Percentiles rank a stretch among this genome's conserved stretches.
phyloP scores from a whole-genome alignment of 1,139 yeast species.

The Hansenula lynferdii region DNA sequence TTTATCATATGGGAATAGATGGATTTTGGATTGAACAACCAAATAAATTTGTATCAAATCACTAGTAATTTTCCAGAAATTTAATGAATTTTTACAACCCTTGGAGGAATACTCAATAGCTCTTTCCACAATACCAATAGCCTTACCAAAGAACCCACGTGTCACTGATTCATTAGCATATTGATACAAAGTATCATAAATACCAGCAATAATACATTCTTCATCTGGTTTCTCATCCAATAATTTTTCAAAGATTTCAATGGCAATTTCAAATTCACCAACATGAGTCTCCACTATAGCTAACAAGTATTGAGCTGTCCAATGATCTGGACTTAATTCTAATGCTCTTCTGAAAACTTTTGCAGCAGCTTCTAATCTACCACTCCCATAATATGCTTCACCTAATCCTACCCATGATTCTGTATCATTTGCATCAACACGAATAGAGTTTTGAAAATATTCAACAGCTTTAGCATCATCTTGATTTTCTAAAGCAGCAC shows the following conservation, averaged over 20 bases:
- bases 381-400: constrained; percentile 83
- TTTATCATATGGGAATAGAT: constrained; percentile 39
- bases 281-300: constrained; percentile 55
- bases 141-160: constrained; percentile 65
- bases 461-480: constrained; percentile 80
- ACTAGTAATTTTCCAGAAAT: constrained; percentile 48
- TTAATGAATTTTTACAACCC: constrained; percentile 34
- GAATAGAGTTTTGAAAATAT: constrained; percentile 81
- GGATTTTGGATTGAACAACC: constrained; percentile 40
- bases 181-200: constrained; percentile 52
- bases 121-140: constrained; percentile 44
- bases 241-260: constrained; percentile 37
- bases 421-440: constrained; percentile 60
- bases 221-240: constrained; percentile 42
- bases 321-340: constrained; percentile 43
- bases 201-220: constrained; percentile 50
- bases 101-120: constrained; percentile 29
- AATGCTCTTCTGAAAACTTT: constrained; percentile 74
- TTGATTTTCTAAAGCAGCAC: constrained; percentile 66
- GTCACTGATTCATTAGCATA: constrained; percentile 48
- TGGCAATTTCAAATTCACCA: constrained; percentile 47
- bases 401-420: constrained; percentile 94
- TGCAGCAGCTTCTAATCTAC: constrained; percentile 79
- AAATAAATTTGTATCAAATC: constrained; percentile 42
- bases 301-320: constrained; percentile 63